A percentile compares a stretch with the other conserved stretches of the same genome.
phyloP scores from a whole-genome alignment of 139 green algal genomes.

The Coelastrella sp. region DNA sequence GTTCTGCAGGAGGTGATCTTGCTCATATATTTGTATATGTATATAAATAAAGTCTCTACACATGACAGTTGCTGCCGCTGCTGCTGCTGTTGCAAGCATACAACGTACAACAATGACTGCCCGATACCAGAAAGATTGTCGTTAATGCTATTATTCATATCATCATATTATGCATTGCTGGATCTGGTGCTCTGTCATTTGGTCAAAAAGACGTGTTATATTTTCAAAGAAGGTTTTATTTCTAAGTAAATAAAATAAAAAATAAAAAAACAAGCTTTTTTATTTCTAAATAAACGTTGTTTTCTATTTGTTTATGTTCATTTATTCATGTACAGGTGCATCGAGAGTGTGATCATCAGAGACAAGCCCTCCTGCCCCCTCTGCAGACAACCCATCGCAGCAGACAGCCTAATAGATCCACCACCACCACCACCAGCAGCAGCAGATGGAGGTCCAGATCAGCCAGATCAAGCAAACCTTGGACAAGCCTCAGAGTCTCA shows the following conservation, averaged over 20 bases:
- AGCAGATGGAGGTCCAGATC: neutral
- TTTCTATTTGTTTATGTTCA: neutral
- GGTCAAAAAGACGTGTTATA: too few species aligned
- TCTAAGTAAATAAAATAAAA: too few species aligned
- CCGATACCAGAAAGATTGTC: too few species aligned
- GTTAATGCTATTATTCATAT: too few species aligned
- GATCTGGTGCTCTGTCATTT: too few species aligned
- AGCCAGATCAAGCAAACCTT: neutral
- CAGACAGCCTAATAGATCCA: constrained; percentile 48
- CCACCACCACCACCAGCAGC: constrained; percentile 9
- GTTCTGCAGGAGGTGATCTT: constrained; percentile 60
- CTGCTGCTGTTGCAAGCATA: neutral
- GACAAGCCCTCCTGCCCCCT: constrained; percentile 67
- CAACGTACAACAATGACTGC: neutral
- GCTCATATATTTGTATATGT: neutral
- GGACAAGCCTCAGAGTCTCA: neutral
- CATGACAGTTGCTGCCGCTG: too few species aligned
- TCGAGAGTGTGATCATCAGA: constrained; percentile 54
- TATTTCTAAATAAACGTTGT: too few species aligned
- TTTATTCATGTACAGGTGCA: constrained; percentile 47
- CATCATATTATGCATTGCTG: too few species aligned
- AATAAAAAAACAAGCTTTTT: too few species aligned
- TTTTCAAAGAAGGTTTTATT: too few species aligned
- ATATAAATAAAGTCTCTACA: too few species aligned
- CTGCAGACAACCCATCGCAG: constrained; percentile 52